Percentiles rank a stretch among this genome's conserved stretches.
These are phyloP conservation scores for Chrysanthemum seticuspe DNA, from an alignment of 129 eudicot species.

Conservation along the genomic window DNA sequence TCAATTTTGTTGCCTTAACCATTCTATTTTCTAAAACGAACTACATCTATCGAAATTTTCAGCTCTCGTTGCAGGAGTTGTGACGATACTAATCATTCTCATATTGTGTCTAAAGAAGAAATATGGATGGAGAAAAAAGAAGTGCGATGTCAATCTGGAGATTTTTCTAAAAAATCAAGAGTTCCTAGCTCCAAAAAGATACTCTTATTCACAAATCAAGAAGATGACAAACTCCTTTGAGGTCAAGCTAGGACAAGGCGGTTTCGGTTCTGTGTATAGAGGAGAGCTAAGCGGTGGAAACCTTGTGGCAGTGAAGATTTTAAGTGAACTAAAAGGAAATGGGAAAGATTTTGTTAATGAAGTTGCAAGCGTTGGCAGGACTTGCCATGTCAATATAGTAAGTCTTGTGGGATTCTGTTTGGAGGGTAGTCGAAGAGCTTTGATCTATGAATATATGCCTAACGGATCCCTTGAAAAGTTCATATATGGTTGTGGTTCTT, in stretches of 20 bases:
- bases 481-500: background rate
- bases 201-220: background rate
- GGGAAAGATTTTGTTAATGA: background rate
- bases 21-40: too few relatives aligned
- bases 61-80: too few relatives aligned
- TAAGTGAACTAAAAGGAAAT: background rate
- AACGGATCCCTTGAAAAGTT: background rate
- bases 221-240: background rate
- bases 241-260: background rate
- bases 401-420: background rate
- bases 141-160: background rate
- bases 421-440: background rate
- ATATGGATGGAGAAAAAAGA: background rate
- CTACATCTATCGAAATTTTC: too few relatives aligned
- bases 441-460: background rate
- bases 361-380: conserved; percentile 2
- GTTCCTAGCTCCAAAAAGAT: background rate
- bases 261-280: background rate
- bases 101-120: background rate
- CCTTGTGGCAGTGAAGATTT: background rate
- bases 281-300: background rate
- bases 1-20: too few relatives aligned
- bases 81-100: background rate
- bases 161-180: background rate
- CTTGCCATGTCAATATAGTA: conserved; percentile 2